Conservation (phyloP, 1,284 basidiomycete genomes). For the Ganoderma boninense region DNA sequence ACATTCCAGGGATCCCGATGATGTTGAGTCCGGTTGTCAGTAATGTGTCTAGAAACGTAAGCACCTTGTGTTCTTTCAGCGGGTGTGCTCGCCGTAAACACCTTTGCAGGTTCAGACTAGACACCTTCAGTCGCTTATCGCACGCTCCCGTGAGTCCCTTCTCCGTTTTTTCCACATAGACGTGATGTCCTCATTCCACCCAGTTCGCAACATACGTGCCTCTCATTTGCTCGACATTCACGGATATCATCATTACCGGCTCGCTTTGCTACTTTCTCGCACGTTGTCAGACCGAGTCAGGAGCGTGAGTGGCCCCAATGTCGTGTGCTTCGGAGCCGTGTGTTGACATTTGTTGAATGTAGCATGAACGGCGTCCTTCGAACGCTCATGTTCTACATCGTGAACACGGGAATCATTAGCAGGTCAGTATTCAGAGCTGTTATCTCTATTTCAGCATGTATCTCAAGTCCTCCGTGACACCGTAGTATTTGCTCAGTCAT, state of each 20-base stretch:
- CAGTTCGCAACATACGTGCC: slow-evolving; percentile 37
- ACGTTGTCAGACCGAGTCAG: slow-evolving; percentile 30
- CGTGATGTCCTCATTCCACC: not conserved
- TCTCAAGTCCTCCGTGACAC: not conserved
- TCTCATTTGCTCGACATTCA: slow-evolving; percentile 27
- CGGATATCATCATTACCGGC: slow-evolving; percentile 33
- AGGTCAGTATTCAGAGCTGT: slow-evolving; percentile 19
- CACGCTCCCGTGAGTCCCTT: slow-evolving; percentile 19
- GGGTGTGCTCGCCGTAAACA: not conserved
- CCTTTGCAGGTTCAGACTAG: slow-evolving; percentile 20
- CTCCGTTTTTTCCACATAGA: not conserved
- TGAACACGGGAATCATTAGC: slow-evolving; percentile 36
- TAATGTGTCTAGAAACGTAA: slow-evolving; percentile 33
- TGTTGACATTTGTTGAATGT: not conserved
- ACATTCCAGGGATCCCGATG: not conserved
- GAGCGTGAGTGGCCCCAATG: slow-evolving; percentile 22
- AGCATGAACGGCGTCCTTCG: slow-evolving; percentile 33
- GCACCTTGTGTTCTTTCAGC: not conserved
- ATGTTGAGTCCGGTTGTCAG: slow-evolving; percentile 6
- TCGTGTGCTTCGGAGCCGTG: not conserved
- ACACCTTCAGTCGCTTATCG: slow-evolving; percentile 18
- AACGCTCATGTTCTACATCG: slow-evolving; percentile 33
- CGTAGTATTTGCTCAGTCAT: slow-evolving; percentile 37
- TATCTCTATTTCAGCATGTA: not conserved
- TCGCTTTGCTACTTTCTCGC: slow-evolving; percentile 34